Evolutionary conservation across 805 yeast genomes (phyloP).

Genomic region (Ogataea zsoltii): DNA sequence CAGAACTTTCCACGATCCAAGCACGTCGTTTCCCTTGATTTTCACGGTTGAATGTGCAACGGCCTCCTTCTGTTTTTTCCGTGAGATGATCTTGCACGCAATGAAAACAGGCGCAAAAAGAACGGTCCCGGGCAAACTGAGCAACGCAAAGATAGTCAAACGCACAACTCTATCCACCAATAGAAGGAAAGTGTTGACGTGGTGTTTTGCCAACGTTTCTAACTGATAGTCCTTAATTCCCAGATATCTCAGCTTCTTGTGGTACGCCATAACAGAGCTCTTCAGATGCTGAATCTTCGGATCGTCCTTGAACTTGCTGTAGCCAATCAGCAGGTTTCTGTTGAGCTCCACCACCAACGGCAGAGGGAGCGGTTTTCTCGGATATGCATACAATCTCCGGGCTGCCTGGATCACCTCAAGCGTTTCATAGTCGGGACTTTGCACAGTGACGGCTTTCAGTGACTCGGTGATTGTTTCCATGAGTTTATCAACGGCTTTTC

Average conservation of each 20-base stretch:
- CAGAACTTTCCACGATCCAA: conserved; percentile 94
- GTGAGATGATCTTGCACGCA: conserved; percentile 69
- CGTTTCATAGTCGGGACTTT: conserved; percentile 85
- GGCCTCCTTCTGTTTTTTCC: conserved; percentile 71
- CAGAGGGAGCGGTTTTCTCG: conserved; percentile 68
- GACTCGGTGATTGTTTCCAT: conserved; percentile 68
- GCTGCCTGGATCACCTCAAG: conserved; percentile 90
- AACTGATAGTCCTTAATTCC: conserved; percentile 76
- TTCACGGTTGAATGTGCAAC: conserved; percentile 85
- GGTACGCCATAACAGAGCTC: conserved; percentile 66
- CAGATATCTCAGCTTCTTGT: conserved; percentile 58
- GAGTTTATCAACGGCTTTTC: conserved; percentile 68
- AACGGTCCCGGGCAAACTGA: conserved; percentile 84
- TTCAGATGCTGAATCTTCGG: conserved; percentile 66
- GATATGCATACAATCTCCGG: conserved; percentile 80
- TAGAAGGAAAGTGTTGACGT: conserved; percentile 49
- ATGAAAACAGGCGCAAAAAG: conserved; percentile 88
- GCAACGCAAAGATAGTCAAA: conserved; percentile 52
- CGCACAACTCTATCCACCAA: conserved; percentile 57
- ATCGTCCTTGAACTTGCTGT: conserved; percentile 69
- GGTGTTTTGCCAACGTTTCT: conserved; percentile 51
- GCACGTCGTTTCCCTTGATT: conserved; percentile 85
- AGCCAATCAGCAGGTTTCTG: conserved; percentile 81
- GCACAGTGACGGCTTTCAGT: conserved; percentile 78
- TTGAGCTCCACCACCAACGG: conserved; percentile 89